A percentile compares a stretch with the other conserved stretches of the same genome.
These are phyloP conservation scores for Capsicum baccatum DNA, from an alignment of 257 asterid genomes.

Conservation along the genomic window DNA sequence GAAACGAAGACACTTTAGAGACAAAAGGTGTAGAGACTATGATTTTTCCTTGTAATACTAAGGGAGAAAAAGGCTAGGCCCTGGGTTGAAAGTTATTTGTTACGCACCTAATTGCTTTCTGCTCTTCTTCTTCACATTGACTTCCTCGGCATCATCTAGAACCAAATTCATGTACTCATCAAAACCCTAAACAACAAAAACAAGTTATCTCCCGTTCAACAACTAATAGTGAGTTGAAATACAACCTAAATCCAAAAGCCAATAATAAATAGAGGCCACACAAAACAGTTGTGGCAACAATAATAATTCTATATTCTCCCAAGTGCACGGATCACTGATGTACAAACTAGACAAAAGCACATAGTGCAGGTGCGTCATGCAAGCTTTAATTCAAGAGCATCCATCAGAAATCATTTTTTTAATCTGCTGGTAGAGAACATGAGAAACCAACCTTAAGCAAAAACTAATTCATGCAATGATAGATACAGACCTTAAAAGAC, in stretches of 20 bases:
- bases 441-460: constrained; percentile 9
- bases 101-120: constrained; percentile 23
- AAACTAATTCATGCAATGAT: not conserved
- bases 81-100: not conserved
- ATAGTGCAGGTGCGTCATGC: not conserved
- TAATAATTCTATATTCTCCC: not conserved
- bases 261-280: not conserved
- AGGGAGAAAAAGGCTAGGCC: not conserved
- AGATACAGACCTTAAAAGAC: not conserved
- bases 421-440: not conserved
- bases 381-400: constrained; percentile 2
- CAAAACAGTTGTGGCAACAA: not conserved
- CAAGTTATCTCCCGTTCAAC: not conserved
- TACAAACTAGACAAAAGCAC: constrained; percentile 6
- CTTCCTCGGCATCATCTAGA: constrained; percentile 28
- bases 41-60: not conserved
- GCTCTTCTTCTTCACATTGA: constrained; percentile 26
- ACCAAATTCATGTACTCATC: constrained; percentile 31
- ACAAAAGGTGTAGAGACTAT: not conserved
- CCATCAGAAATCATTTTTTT: constrained; percentile 21
- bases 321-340: not conserved
- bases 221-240: not conserved
- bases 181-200: constrained; percentile 1
- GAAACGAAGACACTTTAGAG: not conserved
- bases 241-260: not conserved